These are phyloP conservation scores for Murraya paniculata DNA, from an alignment of 345 rosid genomes.

Conservation along the genomic window DNA sequence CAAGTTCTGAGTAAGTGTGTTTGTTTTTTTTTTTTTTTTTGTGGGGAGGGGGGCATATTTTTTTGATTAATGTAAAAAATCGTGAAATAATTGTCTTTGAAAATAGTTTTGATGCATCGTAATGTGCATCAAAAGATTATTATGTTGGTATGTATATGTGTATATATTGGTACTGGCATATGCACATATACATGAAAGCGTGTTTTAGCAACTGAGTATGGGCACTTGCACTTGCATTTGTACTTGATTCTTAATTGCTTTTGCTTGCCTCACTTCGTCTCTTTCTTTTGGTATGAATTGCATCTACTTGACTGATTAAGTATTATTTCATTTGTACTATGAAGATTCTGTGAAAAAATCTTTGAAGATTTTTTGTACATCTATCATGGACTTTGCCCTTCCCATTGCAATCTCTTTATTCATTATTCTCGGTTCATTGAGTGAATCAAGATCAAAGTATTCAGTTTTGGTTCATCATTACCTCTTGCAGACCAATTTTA, in stretches of 20 bases:
- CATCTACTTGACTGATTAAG: background rate
- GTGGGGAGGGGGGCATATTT: too few relatives aligned
- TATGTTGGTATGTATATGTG: background rate
- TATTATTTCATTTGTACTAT: constrained; percentile 15
- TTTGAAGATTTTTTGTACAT: constrained; percentile 8
- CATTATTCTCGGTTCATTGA: background rate
- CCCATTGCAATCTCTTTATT: background rate
- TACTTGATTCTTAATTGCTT: background rate
- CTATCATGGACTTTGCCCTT: background rate
- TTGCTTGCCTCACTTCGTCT: background rate
- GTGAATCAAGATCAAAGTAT: background rate
- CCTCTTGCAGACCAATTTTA: background rate
- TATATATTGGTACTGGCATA: background rate
- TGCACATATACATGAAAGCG: background rate
- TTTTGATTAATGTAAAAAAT: too few relatives aligned
- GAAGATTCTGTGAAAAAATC: constrained; percentile 4
- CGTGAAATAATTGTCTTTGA: background rate
- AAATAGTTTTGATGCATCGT: background rate
- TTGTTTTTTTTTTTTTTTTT: constrained; percentile 2
- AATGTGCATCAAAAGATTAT: background rate
- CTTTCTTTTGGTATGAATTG: background rate
- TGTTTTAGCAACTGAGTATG: background rate
- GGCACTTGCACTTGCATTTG: background rate
- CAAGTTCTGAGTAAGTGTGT: constrained; percentile 50
- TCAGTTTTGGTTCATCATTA: background rate